phyloP scores from a whole-genome alignment of 23 red algal species.

The Gracilariopsis chorda region DNA sequence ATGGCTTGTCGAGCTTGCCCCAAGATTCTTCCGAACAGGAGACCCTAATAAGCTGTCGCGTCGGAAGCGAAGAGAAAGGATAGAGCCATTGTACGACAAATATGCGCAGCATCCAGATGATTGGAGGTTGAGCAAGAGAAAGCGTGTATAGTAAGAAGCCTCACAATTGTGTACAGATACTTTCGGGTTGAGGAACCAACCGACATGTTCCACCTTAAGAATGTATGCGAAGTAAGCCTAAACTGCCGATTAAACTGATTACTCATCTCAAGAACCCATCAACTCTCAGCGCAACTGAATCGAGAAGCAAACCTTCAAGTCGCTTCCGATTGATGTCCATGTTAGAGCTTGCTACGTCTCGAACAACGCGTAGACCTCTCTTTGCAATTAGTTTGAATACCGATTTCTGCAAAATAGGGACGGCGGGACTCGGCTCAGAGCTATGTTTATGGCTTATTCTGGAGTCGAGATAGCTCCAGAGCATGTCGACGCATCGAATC shows the following conservation, averaged over 20 bases:
- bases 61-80: slow-evolving; percentile 77
- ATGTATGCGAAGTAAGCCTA: not conserved
- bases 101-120: slow-evolving; percentile 94
- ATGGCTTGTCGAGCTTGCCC: slow-evolving; percentile 92
- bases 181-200: not conserved
- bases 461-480: slow-evolving; percentile 48
- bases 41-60: slow-evolving; percentile 87
- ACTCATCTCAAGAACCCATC: slow-evolving; percentile 60
- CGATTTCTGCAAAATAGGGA: slow-evolving; percentile 32
- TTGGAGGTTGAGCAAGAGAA: slow-evolving; percentile 74
- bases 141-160: slow-evolving; percentile 15
- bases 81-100: slow-evolving; percentile 93
- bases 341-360: slow-evolving; percentile 27
- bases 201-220: not conserved
- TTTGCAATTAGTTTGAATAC: slow-evolving; percentile 73
- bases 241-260: not conserved
- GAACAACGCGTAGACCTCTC: slow-evolving; percentile 63
- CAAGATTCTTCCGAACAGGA: slow-evolving; percentile 81
- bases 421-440: slow-evolving; percentile 30
- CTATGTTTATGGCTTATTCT: slow-evolving; percentile 9
- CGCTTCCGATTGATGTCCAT: slow-evolving; percentile 54
- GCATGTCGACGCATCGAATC: slow-evolving; percentile 36
- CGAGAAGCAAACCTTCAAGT: slow-evolving; percentile 74
- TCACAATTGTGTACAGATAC: not conserved
- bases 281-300: slow-evolving; percentile 85